phyloP scores from a whole-genome alignment of 345 rosid species.

The Euclidium syriacum region DNA sequence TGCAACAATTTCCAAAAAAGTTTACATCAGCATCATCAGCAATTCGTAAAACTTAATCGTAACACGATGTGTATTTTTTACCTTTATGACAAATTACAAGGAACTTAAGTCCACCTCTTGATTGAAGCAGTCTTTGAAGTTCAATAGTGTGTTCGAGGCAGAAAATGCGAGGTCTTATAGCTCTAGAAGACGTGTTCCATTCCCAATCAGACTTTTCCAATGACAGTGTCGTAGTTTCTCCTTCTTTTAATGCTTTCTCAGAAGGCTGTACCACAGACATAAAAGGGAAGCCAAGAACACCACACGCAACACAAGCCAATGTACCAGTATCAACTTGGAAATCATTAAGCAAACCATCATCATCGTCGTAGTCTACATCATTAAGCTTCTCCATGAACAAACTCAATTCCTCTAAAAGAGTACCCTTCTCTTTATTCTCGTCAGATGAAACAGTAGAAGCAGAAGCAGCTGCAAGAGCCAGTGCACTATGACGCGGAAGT shows the following conservation, averaged over 20 bases:
- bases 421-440: conserved; percentile 32
- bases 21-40: conserved; percentile 9
- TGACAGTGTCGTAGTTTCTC: conserved; percentile 26
- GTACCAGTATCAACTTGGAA: conserved; percentile 91
- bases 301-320: conserved; percentile 91
- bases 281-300: conserved; percentile 98
- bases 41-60: not conserved
- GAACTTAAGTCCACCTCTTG: conserved; percentile 78
- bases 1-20: conserved; percentile 34
- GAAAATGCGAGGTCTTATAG: conserved; percentile 78
- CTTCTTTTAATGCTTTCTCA: conserved; percentile 38
- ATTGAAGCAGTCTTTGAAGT: conserved; percentile 59
- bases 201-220: conserved; percentile 21
- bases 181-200: conserved; percentile 54
- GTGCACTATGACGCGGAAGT: conserved; percentile 56
- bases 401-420: conserved; percentile 73
- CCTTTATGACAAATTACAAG: conserved; percentile 97
- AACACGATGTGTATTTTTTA: conserved; percentile 31
- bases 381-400: conserved; percentile 76
- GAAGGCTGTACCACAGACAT: conserved; percentile 89
- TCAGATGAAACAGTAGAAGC: conserved; percentile 26
- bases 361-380: conserved; percentile 55
- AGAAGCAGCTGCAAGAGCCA: conserved; percentile 34
- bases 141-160: conserved; percentile 91
- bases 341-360: conserved; percentile 68